These are phyloP conservation scores for Chlorella vulgaris DNA, from an alignment of 139 green algal species.

Conservation along the genomic window DNA sequence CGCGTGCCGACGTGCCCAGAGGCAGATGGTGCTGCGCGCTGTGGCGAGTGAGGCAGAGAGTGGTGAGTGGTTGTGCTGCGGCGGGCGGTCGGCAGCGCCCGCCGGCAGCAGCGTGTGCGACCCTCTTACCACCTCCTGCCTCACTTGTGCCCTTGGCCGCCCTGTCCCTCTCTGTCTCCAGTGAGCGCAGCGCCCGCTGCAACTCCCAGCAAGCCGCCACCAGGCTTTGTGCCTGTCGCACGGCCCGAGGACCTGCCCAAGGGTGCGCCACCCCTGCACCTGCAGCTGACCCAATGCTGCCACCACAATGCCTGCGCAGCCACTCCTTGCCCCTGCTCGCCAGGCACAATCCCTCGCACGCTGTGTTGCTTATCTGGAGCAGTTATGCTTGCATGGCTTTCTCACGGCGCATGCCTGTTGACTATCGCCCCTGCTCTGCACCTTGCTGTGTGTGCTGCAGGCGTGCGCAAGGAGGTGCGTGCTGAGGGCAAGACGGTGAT, in stretches of 20 bases:
- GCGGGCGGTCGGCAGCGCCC: neutral
- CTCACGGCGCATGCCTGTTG: too few species aligned
- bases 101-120: neutral
- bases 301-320: neutral
- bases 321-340: neutral
- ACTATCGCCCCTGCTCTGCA: neutral
- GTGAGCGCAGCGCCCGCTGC: neutral
- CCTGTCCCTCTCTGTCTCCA: neutral
- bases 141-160: neutral
- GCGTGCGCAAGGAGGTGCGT: constrained; percentile 84
- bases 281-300: too few species aligned
- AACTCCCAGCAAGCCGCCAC: constrained; percentile 8
- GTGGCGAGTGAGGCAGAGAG: neutral
- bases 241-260: constrained; percentile 87
- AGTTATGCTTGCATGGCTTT: neutral
- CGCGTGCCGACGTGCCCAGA: too few species aligned
- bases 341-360: neutral
- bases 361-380: neutral
- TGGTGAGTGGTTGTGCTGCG: neutral
- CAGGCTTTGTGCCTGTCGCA: constrained; percentile 74
- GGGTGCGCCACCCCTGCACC: constrained; percentile 47
- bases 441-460: constrained; percentile 40
- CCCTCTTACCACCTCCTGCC: neutral
- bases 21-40: neutral
- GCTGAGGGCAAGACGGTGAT: constrained; percentile 83